Base-by-base conservation (phyloP, 2,329 filamentous ascomycete genomes). In the Aspergillus sp. region DNA sequence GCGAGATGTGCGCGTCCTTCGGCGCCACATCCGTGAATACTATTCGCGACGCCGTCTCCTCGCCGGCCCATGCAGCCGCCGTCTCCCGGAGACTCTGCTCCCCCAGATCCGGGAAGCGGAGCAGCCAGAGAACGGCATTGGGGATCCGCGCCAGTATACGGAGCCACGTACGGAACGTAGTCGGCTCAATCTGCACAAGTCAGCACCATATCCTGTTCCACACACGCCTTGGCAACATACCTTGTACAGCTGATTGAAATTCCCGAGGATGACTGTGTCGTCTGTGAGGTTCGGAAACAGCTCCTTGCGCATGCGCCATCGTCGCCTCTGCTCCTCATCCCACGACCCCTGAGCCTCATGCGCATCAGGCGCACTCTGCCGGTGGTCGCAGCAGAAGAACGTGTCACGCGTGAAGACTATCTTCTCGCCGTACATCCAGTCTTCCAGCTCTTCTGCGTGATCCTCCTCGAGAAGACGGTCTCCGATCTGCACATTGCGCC, bases 181-280 rank as follows among this genome's bases (percentile, higher is more conserved):
- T 93, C 2, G 91, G 91, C 47, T 98, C 91, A 60, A 98, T 96
- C 86, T 94, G 40, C 4, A 25, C 4, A 11, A 10, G 11, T 32
- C 24, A 32, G 30, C 14, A 26, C 13, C 22, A 26, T 2, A 3
- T 26, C 13, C 2, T 24, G 13, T 6, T 15, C 19, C n/a, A 17
- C 20, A 34, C 14, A 37, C 13, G 8, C 12, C 12, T n/a, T 25
- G 25, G 11, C 10, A 10, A 35, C 43, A 27, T 68, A 91, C 88
- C 78, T 98, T 98, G 66, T 98, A 98, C 19, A 98, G 69, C 58
- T 98, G 91, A 54, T 98, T 98, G 63, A 98, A 98, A 60, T 98
- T 98, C 5, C 86, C 91, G 37, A 98, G 72, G 48, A 98, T 95
- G 48, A 98, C 78, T 13, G 78, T 74, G 54, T 94, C 80, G 49